phyloP scores from a whole-genome alignment of 2,329 filamentous ascomycete species.

The Dothideomycetes sp. region DNA sequence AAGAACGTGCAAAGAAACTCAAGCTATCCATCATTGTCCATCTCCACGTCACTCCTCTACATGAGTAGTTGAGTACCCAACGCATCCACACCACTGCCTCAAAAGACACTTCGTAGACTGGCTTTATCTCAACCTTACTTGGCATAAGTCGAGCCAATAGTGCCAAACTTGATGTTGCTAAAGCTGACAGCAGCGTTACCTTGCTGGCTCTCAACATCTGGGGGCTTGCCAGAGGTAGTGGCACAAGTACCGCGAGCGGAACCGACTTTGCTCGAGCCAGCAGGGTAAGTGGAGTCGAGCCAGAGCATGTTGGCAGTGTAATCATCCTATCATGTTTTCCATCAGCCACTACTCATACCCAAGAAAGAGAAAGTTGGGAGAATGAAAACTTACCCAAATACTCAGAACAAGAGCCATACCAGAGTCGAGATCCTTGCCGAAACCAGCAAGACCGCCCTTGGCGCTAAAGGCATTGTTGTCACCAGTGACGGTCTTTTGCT shows the following conservation, averaged over 20 bases:
- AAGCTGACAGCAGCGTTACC: slow-evolving; percentile 18
- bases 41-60: no score
- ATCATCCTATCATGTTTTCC: slow-evolving; percentile 63
- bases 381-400: slow-evolving; percentile 37
- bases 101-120: no score
- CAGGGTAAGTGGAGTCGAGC: slow-evolving; percentile 47
- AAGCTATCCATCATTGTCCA: no score
- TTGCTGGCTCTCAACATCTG: slow-evolving; percentile 17
- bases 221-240: slow-evolving; percentile 17
- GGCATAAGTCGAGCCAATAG: slow-evolving; percentile 17
- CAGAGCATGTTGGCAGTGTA: slow-evolving; percentile 62
- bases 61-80: no score
- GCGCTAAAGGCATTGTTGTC: slow-evolving; percentile 41
- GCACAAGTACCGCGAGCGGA: slow-evolving; percentile 19
- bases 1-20: no score
- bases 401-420: slow-evolving; percentile 59
- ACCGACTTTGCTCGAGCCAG: slow-evolving; percentile 17
- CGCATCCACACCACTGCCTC: no score
- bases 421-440: slow-evolving; percentile 45
- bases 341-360: no score
- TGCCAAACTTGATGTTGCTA: slow-evolving; percentile 21
- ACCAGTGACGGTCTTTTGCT: slow-evolving; percentile 23
- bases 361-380: no score
- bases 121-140: no score
- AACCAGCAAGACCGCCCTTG: slow-evolving; percentile 47